phyloP scores from a whole-genome alignment of 2,329 filamentous ascomycete genomes.

The Sporothrix sp. region DNA sequence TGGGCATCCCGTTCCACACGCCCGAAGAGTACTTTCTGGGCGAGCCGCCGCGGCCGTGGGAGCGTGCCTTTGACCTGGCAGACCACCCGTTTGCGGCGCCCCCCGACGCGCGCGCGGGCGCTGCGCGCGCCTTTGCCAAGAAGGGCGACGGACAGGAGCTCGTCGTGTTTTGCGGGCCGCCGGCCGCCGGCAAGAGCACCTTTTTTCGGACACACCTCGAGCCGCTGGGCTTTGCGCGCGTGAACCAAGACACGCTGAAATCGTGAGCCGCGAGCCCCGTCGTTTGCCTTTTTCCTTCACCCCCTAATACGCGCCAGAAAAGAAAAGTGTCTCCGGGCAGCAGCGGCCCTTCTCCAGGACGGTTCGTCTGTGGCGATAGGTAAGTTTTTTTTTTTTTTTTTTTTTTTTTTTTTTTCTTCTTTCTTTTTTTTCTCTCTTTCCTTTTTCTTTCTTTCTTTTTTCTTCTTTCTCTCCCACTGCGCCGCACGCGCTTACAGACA shows the following conservation, averaged over 20 bases:
- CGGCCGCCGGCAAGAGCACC: slow-evolving; percentile 83
- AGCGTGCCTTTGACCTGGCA: slow-evolving; percentile 60
- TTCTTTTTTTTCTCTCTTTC: no score
- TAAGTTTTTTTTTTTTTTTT: slow-evolving; percentile 33
- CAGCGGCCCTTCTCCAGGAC: slow-evolving; percentile 52
- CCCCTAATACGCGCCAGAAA: slow-evolving; percentile 25
- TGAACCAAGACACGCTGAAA: slow-evolving; percentile 88
- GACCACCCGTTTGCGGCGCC: slow-evolving; percentile 38
- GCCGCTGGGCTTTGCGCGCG: slow-evolving; percentile 67
- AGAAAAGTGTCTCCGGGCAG: slow-evolving; percentile 62
- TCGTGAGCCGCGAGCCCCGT: no score
- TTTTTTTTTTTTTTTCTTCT: no score
- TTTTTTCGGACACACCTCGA: slow-evolving; percentile 74
- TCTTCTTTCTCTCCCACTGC: no score
- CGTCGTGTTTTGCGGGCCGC: slow-evolving; percentile 78
- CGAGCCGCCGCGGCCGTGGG: slow-evolving; percentile 55
- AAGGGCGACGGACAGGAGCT: slow-evolving; percentile 60
- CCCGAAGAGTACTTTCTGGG: slow-evolving; percentile 87
- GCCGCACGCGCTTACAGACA: no score
- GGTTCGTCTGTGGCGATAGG: slow-evolving; percentile 67
- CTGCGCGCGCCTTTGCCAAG: slow-evolving; percentile 36
- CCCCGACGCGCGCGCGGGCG: not conserved
- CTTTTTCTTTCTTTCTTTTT: no score
- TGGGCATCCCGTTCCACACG: slow-evolving; percentile 70
- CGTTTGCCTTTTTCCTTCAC: not conserved